These are phyloP conservation scores for Cyberlindnera meyerae DNA, from an alignment of 805 yeast genomes.

Conservation along the genomic window DNA sequence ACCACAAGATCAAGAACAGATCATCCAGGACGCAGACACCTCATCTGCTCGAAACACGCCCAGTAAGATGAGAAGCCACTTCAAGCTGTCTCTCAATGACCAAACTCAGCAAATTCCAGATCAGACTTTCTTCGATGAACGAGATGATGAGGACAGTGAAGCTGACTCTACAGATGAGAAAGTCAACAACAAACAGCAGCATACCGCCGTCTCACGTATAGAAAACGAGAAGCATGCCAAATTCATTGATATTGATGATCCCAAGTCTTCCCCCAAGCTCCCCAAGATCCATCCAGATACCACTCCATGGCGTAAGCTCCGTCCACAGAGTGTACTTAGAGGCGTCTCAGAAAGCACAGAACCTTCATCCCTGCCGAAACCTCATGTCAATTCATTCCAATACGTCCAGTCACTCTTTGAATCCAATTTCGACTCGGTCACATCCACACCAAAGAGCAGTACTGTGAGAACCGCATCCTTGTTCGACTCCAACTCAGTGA, in stretches of 20 bases:
- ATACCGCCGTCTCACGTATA: too few species aligned
- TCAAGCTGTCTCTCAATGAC: conserved; percentile 1
- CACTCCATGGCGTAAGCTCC: conserved; percentile 33
- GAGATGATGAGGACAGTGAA: conserved; percentile 1
- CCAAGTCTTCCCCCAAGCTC: conserved; percentile 23
- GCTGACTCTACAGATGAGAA: conserved; percentile 2
- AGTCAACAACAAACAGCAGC: neutral
- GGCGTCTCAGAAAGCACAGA: conserved; percentile 7
- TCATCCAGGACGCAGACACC: neutral
- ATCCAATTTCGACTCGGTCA: conserved; percentile 5
- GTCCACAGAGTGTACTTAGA: conserved; percentile 21
- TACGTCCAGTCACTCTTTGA: conserved; percentile 24
- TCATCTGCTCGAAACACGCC: neutral
- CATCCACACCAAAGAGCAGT: conserved; percentile 6
- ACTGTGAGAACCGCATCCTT: conserved; percentile 18
- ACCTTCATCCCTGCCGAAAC: conserved; percentile 3
- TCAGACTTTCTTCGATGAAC: conserved; percentile 1
- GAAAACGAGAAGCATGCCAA: conserved; percentile 13
- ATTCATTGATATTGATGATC: conserved; percentile 26
- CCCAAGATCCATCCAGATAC: conserved; percentile 32
- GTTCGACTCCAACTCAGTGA: conserved; percentile 16
- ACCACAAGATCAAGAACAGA: neutral
- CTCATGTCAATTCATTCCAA: conserved; percentile 11
- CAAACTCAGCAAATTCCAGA: neutral
- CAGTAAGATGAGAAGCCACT: conserved; percentile 1